These are phyloP conservation scores for Diutina rugosa DNA, from an alignment of 1,139 yeast species.

Conservation along the genomic window DNA sequence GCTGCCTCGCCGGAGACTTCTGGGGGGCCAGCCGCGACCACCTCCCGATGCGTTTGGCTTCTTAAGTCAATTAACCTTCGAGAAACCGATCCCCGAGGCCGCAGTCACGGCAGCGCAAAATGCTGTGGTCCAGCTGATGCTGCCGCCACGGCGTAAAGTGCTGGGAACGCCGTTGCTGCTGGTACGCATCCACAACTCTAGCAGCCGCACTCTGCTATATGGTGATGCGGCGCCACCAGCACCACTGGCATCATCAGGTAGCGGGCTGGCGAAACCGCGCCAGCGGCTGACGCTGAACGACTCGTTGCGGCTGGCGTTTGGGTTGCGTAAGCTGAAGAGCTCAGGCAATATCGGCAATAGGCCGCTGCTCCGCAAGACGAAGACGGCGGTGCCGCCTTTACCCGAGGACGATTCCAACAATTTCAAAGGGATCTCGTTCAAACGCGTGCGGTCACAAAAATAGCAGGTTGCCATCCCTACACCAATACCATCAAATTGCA, in stretches of 20 bases:
- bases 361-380: background rate
- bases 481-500: background rate
- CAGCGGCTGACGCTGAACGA: background rate
- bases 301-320: background rate
- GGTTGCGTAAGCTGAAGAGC: background rate
- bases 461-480: background rate
- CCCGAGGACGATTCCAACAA: background rate
- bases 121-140: background rate
- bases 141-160: background rate
- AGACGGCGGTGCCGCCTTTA: background rate
- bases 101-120: background rate
- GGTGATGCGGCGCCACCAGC: background rate
- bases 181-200: background rate
- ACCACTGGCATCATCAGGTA: background rate
- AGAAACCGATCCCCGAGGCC: background rate
- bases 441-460: background rate
- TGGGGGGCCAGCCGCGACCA: background rate
- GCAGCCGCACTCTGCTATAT: background rate
- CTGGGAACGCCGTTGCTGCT: slow-evolving; percentile 5
- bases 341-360: background rate
- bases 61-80: background rate
- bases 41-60: background rate
- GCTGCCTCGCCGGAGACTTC: background rate
- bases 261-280: background rate
- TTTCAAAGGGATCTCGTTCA: background rate